A percentile compares a stretch with the other conserved stretches of the same genome.
These are phyloP conservation scores for Sphagnurus paluster DNA, from an alignment of 1,284 basidiomycete species.

Conservation along the genomic window DNA sequence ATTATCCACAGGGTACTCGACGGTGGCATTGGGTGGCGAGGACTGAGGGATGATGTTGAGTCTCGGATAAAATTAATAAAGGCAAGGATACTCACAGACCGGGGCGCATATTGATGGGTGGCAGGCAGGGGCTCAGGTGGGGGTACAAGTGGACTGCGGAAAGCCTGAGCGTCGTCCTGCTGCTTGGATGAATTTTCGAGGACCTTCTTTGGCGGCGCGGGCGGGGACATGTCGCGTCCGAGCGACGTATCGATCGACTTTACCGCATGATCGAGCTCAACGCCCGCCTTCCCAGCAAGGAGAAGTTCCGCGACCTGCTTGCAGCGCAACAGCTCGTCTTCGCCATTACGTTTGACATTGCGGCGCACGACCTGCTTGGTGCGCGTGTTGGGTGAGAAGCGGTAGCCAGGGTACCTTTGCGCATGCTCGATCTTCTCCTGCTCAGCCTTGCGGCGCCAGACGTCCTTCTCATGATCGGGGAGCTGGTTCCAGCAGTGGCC, in stretches of 20 bases:
- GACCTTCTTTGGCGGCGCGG: conserved; percentile 5
- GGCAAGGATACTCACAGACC: conserved; percentile 8
- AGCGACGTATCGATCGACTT: conserved; percentile 30
- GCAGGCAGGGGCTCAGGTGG: conserved; percentile 16
- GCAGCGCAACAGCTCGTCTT: conserved; percentile 48
- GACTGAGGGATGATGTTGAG: not conserved
- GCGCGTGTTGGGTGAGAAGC: conserved; percentile 49
- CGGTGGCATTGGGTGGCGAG: not conserved
- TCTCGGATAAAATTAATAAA: not conserved
- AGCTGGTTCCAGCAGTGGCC: conserved; percentile 55
- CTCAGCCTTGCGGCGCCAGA: conserved; percentile 54
- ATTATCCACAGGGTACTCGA: not conserved
- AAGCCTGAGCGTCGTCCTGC: conserved; percentile 22
- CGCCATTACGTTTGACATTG: conserved; percentile 51
- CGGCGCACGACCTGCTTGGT: conserved; percentile 43
- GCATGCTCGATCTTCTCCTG: conserved; percentile 60
- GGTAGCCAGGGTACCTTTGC: conserved; percentile 54
- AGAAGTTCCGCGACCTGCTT: conserved; percentile 54
- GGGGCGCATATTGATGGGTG: conserved; percentile 1
- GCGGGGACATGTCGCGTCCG: conserved; percentile 9
- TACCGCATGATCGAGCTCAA: conserved; percentile 49
- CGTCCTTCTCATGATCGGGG: conserved; percentile 43
- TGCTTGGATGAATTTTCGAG: not conserved
- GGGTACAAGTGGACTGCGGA: conserved; percentile 37
- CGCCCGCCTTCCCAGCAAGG: conserved; percentile 51